Evolutionary conservation across 306 rosid species (phyloP), one percentile per base, ranked within the genome.

Genomic region (Mimosa pudica): DNA sequence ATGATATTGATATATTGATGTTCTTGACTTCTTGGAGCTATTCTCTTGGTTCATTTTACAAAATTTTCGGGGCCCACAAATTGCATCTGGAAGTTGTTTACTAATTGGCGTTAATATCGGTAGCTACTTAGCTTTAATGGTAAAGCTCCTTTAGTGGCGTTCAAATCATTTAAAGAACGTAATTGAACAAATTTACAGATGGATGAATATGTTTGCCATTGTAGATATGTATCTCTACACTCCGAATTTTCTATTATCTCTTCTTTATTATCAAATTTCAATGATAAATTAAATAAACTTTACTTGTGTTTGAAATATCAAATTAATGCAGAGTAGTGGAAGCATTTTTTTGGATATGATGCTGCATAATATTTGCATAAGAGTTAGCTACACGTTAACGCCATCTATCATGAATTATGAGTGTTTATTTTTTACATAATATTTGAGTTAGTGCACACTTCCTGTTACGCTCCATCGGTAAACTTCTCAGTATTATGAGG

Each of bases 11-110:
- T 60, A 60, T 60, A 57, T 57, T 57, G 63, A 49, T 63, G 24
- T 52, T 71, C 62, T 77, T 61, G 38, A 51, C 17, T 52, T 71
- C 62, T 77, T 61, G 38, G 61, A 51, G 42, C 63, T 75, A 47
- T 69, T 42, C 35, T 52, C 48, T 47, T 48, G 2, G 62, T 77
- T 72, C 65, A 55, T 45, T 79, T 58, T 66, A 17, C 42, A 63
- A 63, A 17, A 14, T 52, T 51, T 64, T 63, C 58, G 8, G 58
- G 51, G 73, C 42, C 47, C 10, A 55, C 70, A 54, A 72, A 6
- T 14, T 8, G 8, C 46, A 35, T 70, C 33, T 9, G 10, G 11
- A 66, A 70, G 72, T 41, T 70, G 75, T 72, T 63, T 20, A 36
- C 68, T 73, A n/a, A 18, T 44, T 44, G 10, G 35, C 65, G 65